These are phyloP conservation scores for Geosmithia morbida DNA, from an alignment of 2,329 filamentous ascomycete genomes.

Conservation along the genomic window DNA sequence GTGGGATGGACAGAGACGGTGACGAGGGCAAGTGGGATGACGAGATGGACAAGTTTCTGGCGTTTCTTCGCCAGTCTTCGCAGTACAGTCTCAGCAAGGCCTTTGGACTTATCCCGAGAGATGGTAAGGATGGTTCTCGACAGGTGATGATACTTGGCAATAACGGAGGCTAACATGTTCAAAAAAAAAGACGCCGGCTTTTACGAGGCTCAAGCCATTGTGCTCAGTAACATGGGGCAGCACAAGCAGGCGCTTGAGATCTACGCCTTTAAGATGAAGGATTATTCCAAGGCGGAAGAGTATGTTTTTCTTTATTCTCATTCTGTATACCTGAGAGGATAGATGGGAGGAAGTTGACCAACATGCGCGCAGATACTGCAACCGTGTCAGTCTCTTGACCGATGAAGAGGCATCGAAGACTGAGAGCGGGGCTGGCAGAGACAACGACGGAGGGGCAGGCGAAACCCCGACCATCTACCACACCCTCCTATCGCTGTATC, in stretches of 20 bases:
- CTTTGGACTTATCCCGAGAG: conserved; percentile 61
- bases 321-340: neutral
- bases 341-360: neutral
- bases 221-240: conserved; percentile 87
- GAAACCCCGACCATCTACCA: conserved; percentile 71
- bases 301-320: conserved; percentile 26
- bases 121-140: conserved; percentile 42
- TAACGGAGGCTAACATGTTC: conserved; percentile 4
- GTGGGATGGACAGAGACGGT: conserved; percentile 23
- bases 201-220: conserved; percentile 78
- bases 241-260: conserved; percentile 95
- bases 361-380: conserved; percentile 57
- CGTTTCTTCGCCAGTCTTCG: conserved; percentile 60
- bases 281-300: conserved; percentile 87
- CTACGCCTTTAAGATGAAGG: conserved; percentile 86
- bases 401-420: conserved; percentile 22
- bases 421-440: conserved; percentile 26
- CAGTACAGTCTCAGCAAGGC: conserved; percentile 73
- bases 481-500: conserved; percentile 76
- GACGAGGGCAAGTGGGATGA: conserved; percentile 36
- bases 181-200: conserved; percentile 55
- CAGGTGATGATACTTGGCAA: neutral
- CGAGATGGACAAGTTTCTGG: conserved; percentile 52
- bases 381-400: conserved; percentile 58
- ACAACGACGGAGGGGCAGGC: neutral